Evolutionary conservation across 306 rosid genomes (phyloP), one percentile per base, ranked within the genome.

Genomic region (Luffa aegyptiaca): DNA sequence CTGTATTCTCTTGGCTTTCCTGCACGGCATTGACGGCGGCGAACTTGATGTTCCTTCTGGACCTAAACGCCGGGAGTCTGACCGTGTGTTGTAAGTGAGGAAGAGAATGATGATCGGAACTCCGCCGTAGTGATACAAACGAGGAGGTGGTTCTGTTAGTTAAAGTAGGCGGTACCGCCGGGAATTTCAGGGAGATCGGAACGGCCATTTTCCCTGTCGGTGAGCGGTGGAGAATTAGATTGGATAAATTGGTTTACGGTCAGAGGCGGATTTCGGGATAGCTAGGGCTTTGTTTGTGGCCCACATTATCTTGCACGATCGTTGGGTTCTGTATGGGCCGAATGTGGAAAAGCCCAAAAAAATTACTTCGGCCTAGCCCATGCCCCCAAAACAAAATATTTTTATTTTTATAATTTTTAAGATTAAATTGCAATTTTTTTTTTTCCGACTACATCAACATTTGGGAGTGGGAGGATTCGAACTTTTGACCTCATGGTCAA

Each of bases 1-100:
- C 90, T 2, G 91, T 75, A n/a, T 55, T 86, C 51, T 86, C 90
- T 61, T 83, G 84, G 83, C 88, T 85, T 46, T 95, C 95, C 16
- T 90, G 92, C 35, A 86, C 86, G 51, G 86, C 93, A 42, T 64
- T 82, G 71, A 79, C 7, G 65, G 69, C 57, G 49, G 71, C n/a
- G 35, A 75, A 42, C 20, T 6, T 64, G 56, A 33, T 62, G 35
- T 45, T 73, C 41, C 76, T 63, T 48, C 6, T 56, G 41, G 58
- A 17, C n/a, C 79, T 16, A 77, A 84, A 44, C 37, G 44, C 56
- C 58, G 63, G 51, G 41, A 82, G 36, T 13, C 45, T 68, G 13
- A 36, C 37, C 51, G 82, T 52, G 37, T 16, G 76, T 20, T 31
- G 80, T 45, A 36, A 52, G 1, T 8, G 76, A 52, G 52, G 37